Evolutionary conservation across 2,329 filamentous ascomycete genomes (phyloP).

Genomic region (Colletotrichum paranaense): DNA sequence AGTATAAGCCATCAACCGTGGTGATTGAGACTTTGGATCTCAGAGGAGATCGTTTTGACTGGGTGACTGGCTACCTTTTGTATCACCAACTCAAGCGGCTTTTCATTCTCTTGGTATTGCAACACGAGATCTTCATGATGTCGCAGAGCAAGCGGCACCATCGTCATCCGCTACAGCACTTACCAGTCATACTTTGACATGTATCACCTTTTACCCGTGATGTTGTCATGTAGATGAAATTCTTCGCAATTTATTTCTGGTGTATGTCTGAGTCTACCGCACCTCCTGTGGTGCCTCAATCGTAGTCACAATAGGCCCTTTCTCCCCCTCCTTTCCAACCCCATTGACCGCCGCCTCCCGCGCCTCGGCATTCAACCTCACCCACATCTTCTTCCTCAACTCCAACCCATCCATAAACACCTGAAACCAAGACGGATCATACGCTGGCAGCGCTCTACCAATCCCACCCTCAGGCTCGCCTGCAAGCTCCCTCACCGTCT

Average conservation of each 20-base stretch:
- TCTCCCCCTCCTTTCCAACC: not conserved
- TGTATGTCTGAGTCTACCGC: not conserved
- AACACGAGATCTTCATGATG: not conserved
- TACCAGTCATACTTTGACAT: not conserved
- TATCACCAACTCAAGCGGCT: not conserved
- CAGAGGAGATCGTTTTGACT: not conserved
- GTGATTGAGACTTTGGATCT: not conserved
- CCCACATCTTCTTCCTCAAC: slow-evolving; percentile 68
- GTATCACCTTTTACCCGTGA: not conserved
- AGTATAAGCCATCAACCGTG: not conserved
- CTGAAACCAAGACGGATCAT: slow-evolving; percentile 57
- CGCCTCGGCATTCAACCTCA: slow-evolving; percentile 54
- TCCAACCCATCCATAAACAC: slow-evolving; percentile 66
- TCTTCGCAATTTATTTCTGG: not conserved
- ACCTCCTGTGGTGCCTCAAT: slow-evolving; percentile 12
- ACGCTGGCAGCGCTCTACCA: slow-evolving; percentile 58
- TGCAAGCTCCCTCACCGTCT: slow-evolving; percentile 61
- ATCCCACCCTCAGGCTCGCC: slow-evolving; percentile 54
- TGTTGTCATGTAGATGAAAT: not conserved
- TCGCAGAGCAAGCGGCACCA: not conserved
- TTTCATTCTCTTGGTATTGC: not conserved
- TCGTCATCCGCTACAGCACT: not conserved
- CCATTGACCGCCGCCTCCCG: not conserved
- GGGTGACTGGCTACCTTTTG: not conserved
- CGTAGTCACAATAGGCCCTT: slow-evolving; percentile 5